Percentiles rank a stretch among this genome's conserved stretches.
Conservation (phyloP, 768 basidiomycete species). For the Leucosporidium scottii region DNA sequence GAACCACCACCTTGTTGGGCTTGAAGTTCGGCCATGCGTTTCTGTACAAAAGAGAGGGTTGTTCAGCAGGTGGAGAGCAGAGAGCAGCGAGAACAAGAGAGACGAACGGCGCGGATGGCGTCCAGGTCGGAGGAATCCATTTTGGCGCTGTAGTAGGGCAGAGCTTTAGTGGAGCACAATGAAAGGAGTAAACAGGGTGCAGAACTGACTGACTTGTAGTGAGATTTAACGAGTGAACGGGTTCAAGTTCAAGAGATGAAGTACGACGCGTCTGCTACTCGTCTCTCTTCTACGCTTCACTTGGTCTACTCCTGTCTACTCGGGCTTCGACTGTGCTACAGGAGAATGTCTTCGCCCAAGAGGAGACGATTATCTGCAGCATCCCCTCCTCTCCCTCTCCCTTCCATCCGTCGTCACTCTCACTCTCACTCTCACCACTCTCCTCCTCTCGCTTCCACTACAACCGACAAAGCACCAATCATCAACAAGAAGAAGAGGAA, state of each 20-base stretch:
- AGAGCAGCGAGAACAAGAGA: neutral
- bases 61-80: neutral
- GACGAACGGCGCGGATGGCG: conserved; percentile 49
- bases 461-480: neutral
- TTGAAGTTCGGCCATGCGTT: conserved; percentile 45
- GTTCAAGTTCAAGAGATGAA: neutral
- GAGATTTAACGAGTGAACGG: no score
- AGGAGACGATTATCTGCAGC: no score
- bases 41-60: conserved; percentile 7
- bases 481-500: neutral
- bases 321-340: no score
- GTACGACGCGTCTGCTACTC: neutral
- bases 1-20: conserved; percentile 11
- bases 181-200: no score
- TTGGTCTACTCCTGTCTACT: no score
- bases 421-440: neutral
- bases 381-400: no score
- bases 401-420: neutral
- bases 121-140: conserved; percentile 46
- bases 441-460: neutral
- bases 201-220: neutral
- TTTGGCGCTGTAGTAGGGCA: neutral
- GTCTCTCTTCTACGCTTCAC: no score
- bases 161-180: neutral
- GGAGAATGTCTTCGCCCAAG: no score